A percentile compares a stretch with the other conserved stretches of the same genome.
These are phyloP conservation scores for Globisporangium emineosum DNA, from an alignment of 352 stramenopile genomes.

Conservation along the genomic window DNA sequence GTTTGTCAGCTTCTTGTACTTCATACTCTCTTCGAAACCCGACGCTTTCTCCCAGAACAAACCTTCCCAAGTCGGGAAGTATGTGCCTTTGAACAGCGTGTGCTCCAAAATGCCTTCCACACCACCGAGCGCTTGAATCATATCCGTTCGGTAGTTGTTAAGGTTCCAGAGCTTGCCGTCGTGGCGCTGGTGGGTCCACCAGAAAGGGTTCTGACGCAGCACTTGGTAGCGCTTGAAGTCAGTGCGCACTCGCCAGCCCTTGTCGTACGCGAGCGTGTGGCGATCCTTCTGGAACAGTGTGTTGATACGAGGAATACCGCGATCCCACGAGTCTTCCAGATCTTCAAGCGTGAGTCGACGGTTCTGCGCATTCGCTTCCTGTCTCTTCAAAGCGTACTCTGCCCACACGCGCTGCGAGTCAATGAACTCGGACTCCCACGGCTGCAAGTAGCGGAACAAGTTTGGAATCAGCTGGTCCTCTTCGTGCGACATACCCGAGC, in stretches of 20 bases:
- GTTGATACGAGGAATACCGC: conserved; percentile 97
- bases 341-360: conserved; percentile 98
- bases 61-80: conserved; percentile 99
- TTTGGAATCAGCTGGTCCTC: conserved; percentile 99
- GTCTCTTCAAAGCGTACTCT: conserved; percentile 99
- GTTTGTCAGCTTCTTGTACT: conserved; percentile 99
- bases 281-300: conserved; percentile 97
- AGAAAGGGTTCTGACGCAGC: conserved; percentile 97
- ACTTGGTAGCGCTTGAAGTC: conserved; percentile 99
- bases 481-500: conserved; percentile 95
- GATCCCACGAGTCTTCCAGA: conserved; percentile 99
- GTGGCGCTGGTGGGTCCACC: conserved; percentile 98
- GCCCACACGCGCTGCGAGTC: conserved; percentile 99
- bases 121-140: conserved; percentile 99
- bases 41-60: conserved; percentile 99
- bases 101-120: conserved; percentile 99
- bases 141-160: conserved; percentile 99
- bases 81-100: conserved; percentile 99
- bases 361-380: conserved; percentile 99
- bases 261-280: conserved; percentile 99
- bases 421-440: conserved; percentile 99
- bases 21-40: conserved; percentile 94
- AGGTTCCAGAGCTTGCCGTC: conserved; percentile 99
- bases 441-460: conserved; percentile 98
- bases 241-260: conserved; percentile 98